These are phyloP conservation scores for Calamus simplicifolius DNA, from an alignment of 176 grass and related monocot genomes.

Conservation along the genomic window DNA sequence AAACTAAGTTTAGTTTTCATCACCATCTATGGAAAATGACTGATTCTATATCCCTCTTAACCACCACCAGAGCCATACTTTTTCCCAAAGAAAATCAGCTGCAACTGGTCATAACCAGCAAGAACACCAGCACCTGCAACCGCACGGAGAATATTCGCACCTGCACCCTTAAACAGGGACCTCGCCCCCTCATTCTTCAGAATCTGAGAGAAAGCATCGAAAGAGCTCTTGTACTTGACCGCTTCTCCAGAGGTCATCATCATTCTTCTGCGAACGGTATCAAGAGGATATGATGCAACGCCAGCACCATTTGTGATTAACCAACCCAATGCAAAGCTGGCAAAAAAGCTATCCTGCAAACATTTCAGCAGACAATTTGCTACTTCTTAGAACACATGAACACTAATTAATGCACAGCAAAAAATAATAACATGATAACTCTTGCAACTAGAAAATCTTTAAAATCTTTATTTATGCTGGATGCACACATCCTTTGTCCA, in stretches of 20 bases:
- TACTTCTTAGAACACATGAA: too few relatives aligned
- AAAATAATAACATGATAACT: too few relatives aligned
- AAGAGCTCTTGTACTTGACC: slow-evolving; percentile 15
- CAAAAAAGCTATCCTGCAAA: slow-evolving; percentile 18
- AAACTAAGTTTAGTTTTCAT: slow-evolving; percentile 1
- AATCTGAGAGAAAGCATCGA: slow-evolving; percentile 6
- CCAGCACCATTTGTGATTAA: slow-evolving; percentile 10
- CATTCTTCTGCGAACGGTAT: slow-evolving; percentile 13
- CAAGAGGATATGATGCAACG: slow-evolving; percentile 7
- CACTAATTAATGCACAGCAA: too few relatives aligned
- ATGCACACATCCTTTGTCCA: too few relatives aligned
- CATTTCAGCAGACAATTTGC: not conserved
- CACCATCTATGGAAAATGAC: slow-evolving; percentile 2
- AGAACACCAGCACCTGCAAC: slow-evolving; percentile 6
- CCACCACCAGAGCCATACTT: slow-evolving; percentile 10
- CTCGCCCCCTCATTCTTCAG: slow-evolving; percentile 7
- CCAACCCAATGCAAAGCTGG: slow-evolving; percentile 15
- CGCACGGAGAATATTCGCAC: slow-evolving; percentile 15
- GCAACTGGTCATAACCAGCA: slow-evolving; percentile 3
- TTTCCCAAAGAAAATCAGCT: slow-evolving; percentile 9
- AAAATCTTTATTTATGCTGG: too few relatives aligned
- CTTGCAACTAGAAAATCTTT: too few relatives aligned
- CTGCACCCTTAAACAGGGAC: slow-evolving; percentile 8
- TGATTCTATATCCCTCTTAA: not conserved
- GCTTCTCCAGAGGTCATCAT: slow-evolving; percentile 23